Conservation (phyloP, 441 rosid genomes). For the Pelargonium australe region DNA sequence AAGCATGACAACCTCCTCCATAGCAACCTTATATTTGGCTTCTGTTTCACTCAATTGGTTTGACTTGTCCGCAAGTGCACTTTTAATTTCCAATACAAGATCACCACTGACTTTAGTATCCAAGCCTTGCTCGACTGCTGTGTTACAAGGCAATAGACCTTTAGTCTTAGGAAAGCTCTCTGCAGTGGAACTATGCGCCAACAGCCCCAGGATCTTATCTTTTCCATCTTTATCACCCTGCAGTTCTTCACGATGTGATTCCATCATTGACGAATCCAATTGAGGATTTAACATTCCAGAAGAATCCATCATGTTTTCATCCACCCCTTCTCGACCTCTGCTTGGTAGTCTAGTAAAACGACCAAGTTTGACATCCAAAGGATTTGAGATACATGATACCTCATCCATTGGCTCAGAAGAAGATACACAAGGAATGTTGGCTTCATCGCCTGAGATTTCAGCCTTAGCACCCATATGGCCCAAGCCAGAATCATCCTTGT, state of each 20-base stretch:
- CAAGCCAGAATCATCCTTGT: conserved; percentile 44
- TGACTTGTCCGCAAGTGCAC: conserved; percentile 55
- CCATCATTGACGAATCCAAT: conserved; percentile 78
- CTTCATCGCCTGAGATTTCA: conserved; percentile 38
- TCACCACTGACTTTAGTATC: conserved; percentile 36
- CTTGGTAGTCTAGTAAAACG: conserved; percentile 50
- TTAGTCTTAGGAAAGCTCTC: conserved; percentile 62
- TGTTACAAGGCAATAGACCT: conserved; percentile 35
- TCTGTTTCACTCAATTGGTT: conserved; percentile 55
- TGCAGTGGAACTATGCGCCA: conserved; percentile 73
- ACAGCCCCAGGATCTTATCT: conserved; percentile 48
- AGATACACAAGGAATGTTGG: conserved; percentile 40
- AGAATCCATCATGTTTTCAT: conserved; percentile 92
- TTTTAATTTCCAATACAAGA: conserved; percentile 48
- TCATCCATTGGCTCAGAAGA: conserved; percentile 92
- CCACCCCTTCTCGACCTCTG: conserved; percentile 76
- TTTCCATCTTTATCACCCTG: conserved; percentile 52
- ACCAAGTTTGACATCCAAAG: conserved; percentile 44
- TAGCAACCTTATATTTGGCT: conserved; percentile 54
- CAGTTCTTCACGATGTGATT: conserved; percentile 56
- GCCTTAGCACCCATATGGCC: conserved; percentile 30
- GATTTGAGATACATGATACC: conserved; percentile 77
- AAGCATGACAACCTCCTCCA: conserved; percentile 62
- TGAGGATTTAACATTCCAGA: conserved; percentile 55
- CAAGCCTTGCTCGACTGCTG: conserved; percentile 33